Evolutionary conservation across 2,329 filamentous ascomycete species (phyloP).

Genomic region (Microdochium paspali): DNA sequence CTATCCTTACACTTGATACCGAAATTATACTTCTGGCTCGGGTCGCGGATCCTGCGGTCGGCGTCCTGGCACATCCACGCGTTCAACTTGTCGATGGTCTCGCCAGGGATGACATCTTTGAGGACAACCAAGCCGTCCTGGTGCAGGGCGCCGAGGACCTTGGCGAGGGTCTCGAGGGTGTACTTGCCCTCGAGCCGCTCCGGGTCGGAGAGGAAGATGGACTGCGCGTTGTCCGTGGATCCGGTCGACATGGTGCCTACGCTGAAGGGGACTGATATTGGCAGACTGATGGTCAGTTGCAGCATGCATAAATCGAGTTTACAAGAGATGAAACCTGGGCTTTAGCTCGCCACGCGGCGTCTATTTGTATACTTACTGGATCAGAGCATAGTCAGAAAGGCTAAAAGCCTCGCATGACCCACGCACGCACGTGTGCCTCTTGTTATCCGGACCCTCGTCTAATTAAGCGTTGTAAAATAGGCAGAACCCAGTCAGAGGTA

Average conservation of each 20-base stretch:
- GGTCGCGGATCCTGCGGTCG: conserved; percentile 7
- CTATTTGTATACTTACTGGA: neutral
- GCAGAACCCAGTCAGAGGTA: too few relatives aligned
- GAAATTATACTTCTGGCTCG: conserved; percentile 10
- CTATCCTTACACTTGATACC: conserved; percentile 11
- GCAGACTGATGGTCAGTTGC: neutral
- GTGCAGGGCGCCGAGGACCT: conserved; percentile 11
- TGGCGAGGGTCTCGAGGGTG: neutral
- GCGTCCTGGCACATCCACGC: conserved; percentile 10
- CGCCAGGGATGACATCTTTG: conserved; percentile 9
- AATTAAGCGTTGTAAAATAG: neutral
- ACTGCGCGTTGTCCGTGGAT: neutral
- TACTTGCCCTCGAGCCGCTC: neutral
- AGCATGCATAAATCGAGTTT: neutral
- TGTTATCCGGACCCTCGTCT: neutral
- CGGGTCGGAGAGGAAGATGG: neutral
- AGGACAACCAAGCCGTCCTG: conserved; percentile 14
- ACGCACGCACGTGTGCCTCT: neutral
- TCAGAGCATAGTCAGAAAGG: neutral
- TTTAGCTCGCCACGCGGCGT: neutral
- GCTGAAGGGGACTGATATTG: neutral
- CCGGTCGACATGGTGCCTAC: neutral
- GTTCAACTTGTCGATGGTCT: conserved; percentile 10
- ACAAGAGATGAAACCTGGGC: neutral
- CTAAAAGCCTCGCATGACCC: neutral